phyloP scores from a whole-genome alignment of 2,329 filamentous ascomycete genomes.

The Colletotrichum sojae region DNA sequence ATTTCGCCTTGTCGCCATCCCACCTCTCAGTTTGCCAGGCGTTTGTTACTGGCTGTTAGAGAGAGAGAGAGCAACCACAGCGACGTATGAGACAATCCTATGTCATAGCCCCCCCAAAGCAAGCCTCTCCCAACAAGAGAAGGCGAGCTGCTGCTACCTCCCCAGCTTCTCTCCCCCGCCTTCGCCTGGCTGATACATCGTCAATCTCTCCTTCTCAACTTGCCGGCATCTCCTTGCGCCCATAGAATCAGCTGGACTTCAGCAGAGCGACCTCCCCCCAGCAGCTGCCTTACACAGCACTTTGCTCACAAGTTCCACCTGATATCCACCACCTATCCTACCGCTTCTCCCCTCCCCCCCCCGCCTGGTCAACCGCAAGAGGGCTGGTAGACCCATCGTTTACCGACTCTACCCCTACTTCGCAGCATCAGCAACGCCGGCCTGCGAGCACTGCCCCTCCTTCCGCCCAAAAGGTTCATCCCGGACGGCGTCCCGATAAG shows the following conservation, averaged over 20 bases:
- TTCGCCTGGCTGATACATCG: constrained; percentile 23
- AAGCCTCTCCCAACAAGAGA: constrained; percentile 8
- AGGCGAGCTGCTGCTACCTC: constrained; percentile 1
- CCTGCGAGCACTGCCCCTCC: constrained; percentile 38
- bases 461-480: constrained; percentile 32
- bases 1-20: too few relatives aligned
- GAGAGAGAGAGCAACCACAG: constrained; percentile 10
- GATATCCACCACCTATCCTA: constrained; percentile 24
- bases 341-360: constrained; percentile 8
- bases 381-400: constrained; percentile 33
- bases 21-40: background rate
- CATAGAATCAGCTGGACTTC: background rate
- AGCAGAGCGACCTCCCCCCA: background rate
- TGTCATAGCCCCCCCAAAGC: constrained; percentile 10
- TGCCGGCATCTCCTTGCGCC: constrained; percentile 19
- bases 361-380: constrained; percentile 18
- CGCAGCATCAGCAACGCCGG: constrained; percentile 18
- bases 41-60: constrained; percentile 6
- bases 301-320: constrained; percentile 18
- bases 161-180: constrained; percentile 1
- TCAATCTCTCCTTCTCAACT: constrained; percentile 12
- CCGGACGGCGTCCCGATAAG: constrained; percentile 37
- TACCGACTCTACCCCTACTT: constrained; percentile 35
- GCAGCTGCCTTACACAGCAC: constrained; percentile 20
- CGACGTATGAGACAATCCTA: constrained; percentile 24